Evolutionary conservation across 768 basidiomycete species (phyloP).

Genomic region (Tricholoma matsutake): DNA sequence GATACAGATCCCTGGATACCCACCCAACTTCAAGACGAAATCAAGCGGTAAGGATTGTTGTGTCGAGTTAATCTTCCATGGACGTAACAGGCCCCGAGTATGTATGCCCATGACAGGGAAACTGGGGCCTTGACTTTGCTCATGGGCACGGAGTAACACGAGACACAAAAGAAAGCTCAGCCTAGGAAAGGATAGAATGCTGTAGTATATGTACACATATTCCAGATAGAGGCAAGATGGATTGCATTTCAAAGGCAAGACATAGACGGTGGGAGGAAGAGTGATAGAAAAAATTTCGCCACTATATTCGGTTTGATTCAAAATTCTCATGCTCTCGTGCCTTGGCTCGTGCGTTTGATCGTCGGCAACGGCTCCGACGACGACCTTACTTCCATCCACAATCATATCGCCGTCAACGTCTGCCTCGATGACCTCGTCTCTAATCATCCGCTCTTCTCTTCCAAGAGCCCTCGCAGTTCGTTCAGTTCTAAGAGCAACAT

Average conservation of each 20-base stretch:
- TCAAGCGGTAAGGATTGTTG: conserved; percentile 39
- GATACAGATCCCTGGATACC: conserved; percentile 40
- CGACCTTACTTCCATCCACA: neutral
- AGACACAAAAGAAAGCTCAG: neutral
- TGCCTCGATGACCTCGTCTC: conserved; percentile 46
- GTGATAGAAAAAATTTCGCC: neutral
- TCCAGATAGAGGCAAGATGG: no score
- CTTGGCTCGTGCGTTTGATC: conserved; percentile 13
- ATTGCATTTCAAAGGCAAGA: no score
- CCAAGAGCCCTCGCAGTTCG: conserved; percentile 43
- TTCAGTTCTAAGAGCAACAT: conserved; percentile 34
- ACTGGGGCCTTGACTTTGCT: conserved; percentile 68
- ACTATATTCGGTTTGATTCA: no score
- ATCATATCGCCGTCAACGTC: conserved; percentile 14
- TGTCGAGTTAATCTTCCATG: conserved; percentile 55
- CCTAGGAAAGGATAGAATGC: no score
- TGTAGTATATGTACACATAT: no score
- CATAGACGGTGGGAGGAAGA: neutral
- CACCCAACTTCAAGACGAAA: conserved; percentile 57
- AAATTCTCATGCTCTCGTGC: conserved; percentile 9
- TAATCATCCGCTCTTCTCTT: conserved; percentile 47
- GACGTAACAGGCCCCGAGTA: conserved; percentile 68
- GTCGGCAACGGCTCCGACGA: conserved; percentile 1
- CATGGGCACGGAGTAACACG: conserved; percentile 29
- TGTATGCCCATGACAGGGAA: conserved; percentile 25